Evolutionary conservation across 2,329 filamentous ascomycete genomes (phyloP).

Genomic region (Trichoderma koningiopsis): DNA sequence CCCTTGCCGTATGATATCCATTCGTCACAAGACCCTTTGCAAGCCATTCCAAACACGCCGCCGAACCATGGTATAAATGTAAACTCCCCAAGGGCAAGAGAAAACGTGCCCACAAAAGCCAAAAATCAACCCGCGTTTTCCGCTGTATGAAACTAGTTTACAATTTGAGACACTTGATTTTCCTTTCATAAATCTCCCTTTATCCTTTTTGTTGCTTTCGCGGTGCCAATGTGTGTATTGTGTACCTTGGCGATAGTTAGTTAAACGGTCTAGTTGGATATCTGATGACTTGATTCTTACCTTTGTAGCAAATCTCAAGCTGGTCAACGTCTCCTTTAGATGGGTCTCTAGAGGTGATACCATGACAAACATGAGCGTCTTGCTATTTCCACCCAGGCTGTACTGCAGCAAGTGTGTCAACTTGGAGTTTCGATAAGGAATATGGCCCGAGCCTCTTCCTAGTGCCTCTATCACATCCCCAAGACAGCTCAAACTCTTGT

Average conservation of each 20-base stretch:
- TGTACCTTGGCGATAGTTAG: constrained; percentile 57
- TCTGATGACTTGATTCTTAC: constrained; percentile 46
- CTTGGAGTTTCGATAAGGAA: constrained; percentile 96
- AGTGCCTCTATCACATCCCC: constrained; percentile 94
- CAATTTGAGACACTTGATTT: neutral
- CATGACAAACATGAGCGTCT: constrained; percentile 99
- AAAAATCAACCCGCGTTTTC: neutral
- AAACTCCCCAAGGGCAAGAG: constrained; percentile 19
- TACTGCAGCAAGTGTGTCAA: constrained; percentile 94
- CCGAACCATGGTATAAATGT: constrained; percentile 18
- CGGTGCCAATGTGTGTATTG: constrained; percentile 90
- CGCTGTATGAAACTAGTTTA: constrained; percentile 3
- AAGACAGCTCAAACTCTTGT: constrained; percentile 87
- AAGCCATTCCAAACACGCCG: constrained; percentile 24
- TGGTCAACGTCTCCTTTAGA: constrained; percentile 89
- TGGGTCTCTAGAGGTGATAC: constrained; percentile 89
- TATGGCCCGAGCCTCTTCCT: constrained; percentile 79
- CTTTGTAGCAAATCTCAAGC: constrained; percentile 94
- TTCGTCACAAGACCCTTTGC: constrained; percentile 5
- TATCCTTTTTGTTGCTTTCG: constrained; percentile 71
- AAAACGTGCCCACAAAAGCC: neutral
- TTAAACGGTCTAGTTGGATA: constrained; percentile 29
- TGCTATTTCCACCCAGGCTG: constrained; percentile 90
- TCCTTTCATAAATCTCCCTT: constrained; percentile 41
- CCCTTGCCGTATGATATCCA: constrained; percentile 13